These are phyloP conservation scores for Primulina eburnea DNA, from an alignment of 257 asterid species.

Conservation along the genomic window DNA sequence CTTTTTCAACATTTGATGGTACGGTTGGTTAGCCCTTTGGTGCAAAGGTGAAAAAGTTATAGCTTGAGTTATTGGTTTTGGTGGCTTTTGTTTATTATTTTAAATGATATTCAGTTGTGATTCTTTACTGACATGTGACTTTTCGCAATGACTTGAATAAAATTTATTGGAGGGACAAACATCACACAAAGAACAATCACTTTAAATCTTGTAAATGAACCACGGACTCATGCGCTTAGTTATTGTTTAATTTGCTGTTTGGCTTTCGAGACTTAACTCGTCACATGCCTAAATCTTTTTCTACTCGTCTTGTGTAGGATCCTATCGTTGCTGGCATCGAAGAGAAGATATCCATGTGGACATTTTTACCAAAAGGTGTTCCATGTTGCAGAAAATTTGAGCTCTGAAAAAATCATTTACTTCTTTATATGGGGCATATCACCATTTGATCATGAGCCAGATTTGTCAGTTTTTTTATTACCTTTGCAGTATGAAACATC, in stretches of 20 bases:
- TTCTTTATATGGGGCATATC: conserved; percentile 2
- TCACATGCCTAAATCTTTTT: conserved; percentile 20
- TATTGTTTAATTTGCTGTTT: conserved; percentile 5
- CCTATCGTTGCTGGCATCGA: conserved; percentile 89
- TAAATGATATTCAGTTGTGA: not conserved
- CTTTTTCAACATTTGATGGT: conserved; percentile 2
- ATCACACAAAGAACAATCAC: not conserved
- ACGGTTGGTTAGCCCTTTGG: not conserved
- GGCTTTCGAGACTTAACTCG: conserved; percentile 1
- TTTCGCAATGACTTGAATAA: not conserved
- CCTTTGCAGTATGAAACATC: conserved; percentile 6
- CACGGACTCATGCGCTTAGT: not conserved
- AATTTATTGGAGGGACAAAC: not conserved
- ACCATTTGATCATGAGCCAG: conserved; percentile 9
- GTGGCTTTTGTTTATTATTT: conserved; percentile 9
- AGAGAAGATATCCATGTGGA: conserved; percentile 93
- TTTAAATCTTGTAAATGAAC: not conserved
- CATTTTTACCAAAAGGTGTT: conserved; percentile 88
- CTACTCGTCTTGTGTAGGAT: conserved; percentile 49
- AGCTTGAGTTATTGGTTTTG: not conserved
- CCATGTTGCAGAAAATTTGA: not conserved
- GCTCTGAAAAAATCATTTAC: not conserved
- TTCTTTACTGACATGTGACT: not conserved
- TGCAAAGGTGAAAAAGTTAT: conserved; percentile 4
- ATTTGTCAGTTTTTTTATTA: not conserved